Base-by-base conservation (phyloP, 768 basidiomycete genomes). In the Tricholoma matsutake region DNA sequence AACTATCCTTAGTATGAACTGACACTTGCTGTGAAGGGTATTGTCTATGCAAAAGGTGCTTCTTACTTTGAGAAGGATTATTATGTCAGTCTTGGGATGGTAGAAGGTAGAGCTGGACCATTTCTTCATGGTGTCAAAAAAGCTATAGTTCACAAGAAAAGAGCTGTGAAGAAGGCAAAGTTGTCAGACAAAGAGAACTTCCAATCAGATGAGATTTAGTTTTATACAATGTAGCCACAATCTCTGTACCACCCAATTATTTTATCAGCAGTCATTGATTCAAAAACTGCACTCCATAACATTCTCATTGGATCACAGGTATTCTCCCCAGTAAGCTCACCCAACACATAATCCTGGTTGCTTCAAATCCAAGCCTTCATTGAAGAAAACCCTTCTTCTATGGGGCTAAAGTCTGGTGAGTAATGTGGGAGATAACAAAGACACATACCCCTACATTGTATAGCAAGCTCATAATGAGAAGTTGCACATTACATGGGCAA, bases 321-420 rank as follows among this genome's bases (percentile, higher is more conserved):
- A 20, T 54, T 20, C 13, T 63, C 63, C 39, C 64, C 62, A 1
- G 45, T 51, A 14, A 63, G 34, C 35, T 66, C 65, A n/a, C 60
- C 61, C 6, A 60, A 51, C 18, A 64, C 31, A 51, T 62, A 59
- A 56, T 41, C 39, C n/a, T 8, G 39, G n/a, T 41, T 41, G 8
- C n/a, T 16, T n/a, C 39, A 18, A n/a, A 72, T 53, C 68, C 68
- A 69, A 11, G 66, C 58, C 53, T 72, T 72, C 43, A 68, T 67
- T 2, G 66, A 57, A 5, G 64, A 69, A 59, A 75, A 76, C 1
- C 64, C 67, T 55, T 73, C 65, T 52, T 76, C 71, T 43, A 75
- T 74, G 0, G 69, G 74, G 43, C 71, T 74, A 43, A 68, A 67
- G 54, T 76, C 71, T 1, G 74, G 73, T 4, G 70, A 76, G 58